Evolutionary conservation across 345 rosid genomes (phyloP).

Genomic region (Camelina neglecta): DNA sequence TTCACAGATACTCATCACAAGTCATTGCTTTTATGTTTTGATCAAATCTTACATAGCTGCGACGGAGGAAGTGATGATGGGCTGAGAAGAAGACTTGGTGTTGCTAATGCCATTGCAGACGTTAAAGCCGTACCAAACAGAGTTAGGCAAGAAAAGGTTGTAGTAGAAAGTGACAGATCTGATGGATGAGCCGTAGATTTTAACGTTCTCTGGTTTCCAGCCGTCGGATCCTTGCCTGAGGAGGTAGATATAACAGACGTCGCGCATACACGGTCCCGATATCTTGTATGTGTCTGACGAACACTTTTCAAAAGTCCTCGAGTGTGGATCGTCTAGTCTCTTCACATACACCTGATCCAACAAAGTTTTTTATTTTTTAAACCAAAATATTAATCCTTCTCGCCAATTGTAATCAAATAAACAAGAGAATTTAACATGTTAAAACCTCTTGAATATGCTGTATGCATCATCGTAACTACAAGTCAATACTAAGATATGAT

Average conservation of each 20-base stretch:
- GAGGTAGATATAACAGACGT: conserved; percentile 63
- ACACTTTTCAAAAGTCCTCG: conserved; percentile 61
- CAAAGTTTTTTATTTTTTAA: not conserved
- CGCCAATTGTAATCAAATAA: not conserved
- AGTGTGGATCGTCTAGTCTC: conserved; percentile 59
- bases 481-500: no score
- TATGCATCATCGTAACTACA: not conserved
- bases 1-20: not conserved
- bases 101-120: conserved; percentile 39
- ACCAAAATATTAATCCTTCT: not conserved
- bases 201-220: conserved; percentile 67
- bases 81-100: conserved; percentile 37
- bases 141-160: conserved; percentile 56
- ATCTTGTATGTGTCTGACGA: conserved; percentile 63
- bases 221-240: conserved; percentile 67
- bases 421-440: not conserved
- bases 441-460: not conserved
- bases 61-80: conserved; percentile 18
- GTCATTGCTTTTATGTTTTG: not conserved
- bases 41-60: conserved; percentile 36
- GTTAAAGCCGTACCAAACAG: conserved; percentile 66
- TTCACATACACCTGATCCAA: conserved; percentile 55
- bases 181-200: conserved; percentile 53
- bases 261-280: conserved; percentile 62
- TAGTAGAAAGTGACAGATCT: conserved; percentile 55